Conservation (phyloP, 352 stramenopile genomes). For the Phytophthora lateralis region DNA sequence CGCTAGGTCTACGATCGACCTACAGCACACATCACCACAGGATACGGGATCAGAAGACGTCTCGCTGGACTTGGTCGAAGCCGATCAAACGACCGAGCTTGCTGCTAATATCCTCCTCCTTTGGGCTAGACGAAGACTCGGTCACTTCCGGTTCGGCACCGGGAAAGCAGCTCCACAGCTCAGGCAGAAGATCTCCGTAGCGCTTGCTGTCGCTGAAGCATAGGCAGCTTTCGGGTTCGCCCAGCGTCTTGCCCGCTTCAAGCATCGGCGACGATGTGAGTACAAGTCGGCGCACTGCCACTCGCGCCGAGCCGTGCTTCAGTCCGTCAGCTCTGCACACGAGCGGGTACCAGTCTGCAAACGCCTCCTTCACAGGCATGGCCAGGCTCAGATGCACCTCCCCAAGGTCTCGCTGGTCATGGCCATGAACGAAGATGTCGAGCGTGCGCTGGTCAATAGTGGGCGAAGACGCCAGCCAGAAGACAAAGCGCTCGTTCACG, state of each 20-base stretch:
- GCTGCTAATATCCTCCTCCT: conserved; percentile 50
- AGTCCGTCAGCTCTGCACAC: conserved; percentile 56
- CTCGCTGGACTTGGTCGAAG: conserved; percentile 52
- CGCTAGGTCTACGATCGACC: conserved; percentile 15
- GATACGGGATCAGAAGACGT: conserved; percentile 57
- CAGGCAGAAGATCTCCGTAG: conserved; percentile 57
- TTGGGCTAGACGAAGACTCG: conserved; percentile 17
- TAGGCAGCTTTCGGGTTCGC: conserved; percentile 45
- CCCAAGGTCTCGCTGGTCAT: conserved; percentile 59
- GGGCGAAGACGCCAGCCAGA: conserved; percentile 62
- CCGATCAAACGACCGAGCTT: conserved; percentile 72
- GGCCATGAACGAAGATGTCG: conserved; percentile 54
- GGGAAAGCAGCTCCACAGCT: conserved; percentile 67
- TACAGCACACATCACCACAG: background rate
- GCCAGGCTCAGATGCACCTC: conserved; percentile 73
- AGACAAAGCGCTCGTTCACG: conserved; percentile 78
- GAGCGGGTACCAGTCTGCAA: conserved; percentile 74
- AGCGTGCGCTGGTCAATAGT: conserved; percentile 50
- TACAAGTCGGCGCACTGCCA: conserved; percentile 61
- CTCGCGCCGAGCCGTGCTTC: conserved; percentile 54
- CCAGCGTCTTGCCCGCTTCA: conserved; percentile 49
- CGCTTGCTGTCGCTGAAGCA: conserved; percentile 46
- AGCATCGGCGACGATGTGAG: conserved; percentile 61
- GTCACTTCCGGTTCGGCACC: conserved; percentile 28
- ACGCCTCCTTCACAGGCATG: conserved; percentile 69